Conservation (phyloP, 1,139 yeast species). For the Geotrichum fermentans region DNA sequence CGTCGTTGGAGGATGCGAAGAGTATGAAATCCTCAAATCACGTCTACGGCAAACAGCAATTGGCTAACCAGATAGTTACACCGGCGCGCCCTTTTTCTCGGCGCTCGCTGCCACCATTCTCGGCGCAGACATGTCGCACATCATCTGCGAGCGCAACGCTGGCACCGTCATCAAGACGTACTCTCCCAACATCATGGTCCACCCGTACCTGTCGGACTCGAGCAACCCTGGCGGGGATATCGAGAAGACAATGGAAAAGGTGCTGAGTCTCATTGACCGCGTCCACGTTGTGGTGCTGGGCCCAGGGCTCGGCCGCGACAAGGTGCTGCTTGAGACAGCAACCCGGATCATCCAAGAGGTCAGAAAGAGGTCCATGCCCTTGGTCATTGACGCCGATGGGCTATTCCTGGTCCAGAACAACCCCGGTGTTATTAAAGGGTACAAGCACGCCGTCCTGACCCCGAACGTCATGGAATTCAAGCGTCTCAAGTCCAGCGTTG, state of each 20-base stretch:
- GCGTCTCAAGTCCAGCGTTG: slow-evolving; percentile 53
- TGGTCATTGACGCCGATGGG: slow-evolving; percentile 88
- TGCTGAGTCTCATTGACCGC: slow-evolving; percentile 51
- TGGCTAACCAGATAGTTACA: slow-evolving; percentile 43
- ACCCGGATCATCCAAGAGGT: slow-evolving; percentile 55
- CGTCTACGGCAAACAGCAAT: no score
- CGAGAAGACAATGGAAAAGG: slow-evolving; percentile 50
- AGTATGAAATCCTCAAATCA: slow-evolving; percentile 45
- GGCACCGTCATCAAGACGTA: slow-evolving; percentile 79
- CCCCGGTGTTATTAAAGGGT: slow-evolving; percentile 52
- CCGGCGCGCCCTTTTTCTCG: slow-evolving; percentile 94
- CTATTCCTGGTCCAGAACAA: slow-evolving; percentile 55
- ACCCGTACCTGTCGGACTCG: slow-evolving; percentile 63
- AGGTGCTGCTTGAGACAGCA: slow-evolving; percentile 57
- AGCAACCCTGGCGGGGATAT: slow-evolving; percentile 25
- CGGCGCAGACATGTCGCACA: slow-evolving; percentile 87
- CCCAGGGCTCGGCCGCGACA: slow-evolving; percentile 89
- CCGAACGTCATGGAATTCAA: slow-evolving; percentile 86
- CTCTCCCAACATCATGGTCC: slow-evolving; percentile 93
- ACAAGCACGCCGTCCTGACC: slow-evolving; percentile 61
- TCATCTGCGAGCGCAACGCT: slow-evolving; percentile 75
- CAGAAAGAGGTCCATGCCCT: slow-evolving; percentile 50
- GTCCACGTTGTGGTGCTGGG: slow-evolving; percentile 84
- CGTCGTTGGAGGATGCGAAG: slow-evolving; percentile 91
- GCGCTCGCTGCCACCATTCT: slow-evolving; percentile 77